Evolutionary conservation across 176 grass and related monocot genomes (phyloP).

Genomic region (Oryza brachyantha): DNA sequence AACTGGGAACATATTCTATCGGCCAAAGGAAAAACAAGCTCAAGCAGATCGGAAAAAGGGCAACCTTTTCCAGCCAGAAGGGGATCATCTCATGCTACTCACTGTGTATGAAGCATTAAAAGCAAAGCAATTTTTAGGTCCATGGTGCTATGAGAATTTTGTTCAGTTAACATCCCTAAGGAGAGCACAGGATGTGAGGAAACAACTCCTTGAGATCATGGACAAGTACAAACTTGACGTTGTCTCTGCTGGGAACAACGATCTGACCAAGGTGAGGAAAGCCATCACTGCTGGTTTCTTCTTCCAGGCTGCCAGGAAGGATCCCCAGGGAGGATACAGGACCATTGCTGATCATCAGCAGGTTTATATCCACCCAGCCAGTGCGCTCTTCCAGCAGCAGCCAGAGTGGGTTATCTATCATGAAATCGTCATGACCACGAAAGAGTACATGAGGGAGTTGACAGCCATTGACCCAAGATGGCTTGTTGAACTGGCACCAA

Average conservation of each 20-base stretch:
- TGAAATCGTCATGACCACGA: conserved; percentile 63
- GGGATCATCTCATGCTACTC: conserved; percentile 56
- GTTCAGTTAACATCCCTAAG: conserved; percentile 51
- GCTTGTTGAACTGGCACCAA: conserved; percentile 46
- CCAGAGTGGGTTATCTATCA: conserved; percentile 69
- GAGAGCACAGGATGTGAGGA: conserved; percentile 69
- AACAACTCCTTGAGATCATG: conserved; percentile 71
- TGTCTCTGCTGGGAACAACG: conserved; percentile 46
- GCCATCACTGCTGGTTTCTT: conserved; percentile 62
- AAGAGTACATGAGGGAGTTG: conserved; percentile 52
- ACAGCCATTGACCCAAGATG: conserved; percentile 25
- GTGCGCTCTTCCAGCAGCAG: conserved; percentile 59
- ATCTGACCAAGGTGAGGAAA: conserved; percentile 58
- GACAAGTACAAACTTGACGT: conserved; percentile 63
- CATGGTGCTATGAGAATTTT: conserved; percentile 76
- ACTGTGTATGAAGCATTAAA: conserved; percentile 63
- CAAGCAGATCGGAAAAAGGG: conserved; percentile 47
- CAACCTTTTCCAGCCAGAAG: conserved; percentile 46
- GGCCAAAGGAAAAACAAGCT: conserved; percentile 59
- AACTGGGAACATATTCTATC: conserved; percentile 40
- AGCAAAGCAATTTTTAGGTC: conserved; percentile 64
- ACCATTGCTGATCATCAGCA: conserved; percentile 58
- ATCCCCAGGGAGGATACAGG: conserved; percentile 57
- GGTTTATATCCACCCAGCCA: conserved; percentile 68
- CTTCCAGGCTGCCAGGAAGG: conserved; percentile 64